Conservation (phyloP, 2,329 filamentous ascomycete species). For the Verticillium zaregamsianum region DNA sequence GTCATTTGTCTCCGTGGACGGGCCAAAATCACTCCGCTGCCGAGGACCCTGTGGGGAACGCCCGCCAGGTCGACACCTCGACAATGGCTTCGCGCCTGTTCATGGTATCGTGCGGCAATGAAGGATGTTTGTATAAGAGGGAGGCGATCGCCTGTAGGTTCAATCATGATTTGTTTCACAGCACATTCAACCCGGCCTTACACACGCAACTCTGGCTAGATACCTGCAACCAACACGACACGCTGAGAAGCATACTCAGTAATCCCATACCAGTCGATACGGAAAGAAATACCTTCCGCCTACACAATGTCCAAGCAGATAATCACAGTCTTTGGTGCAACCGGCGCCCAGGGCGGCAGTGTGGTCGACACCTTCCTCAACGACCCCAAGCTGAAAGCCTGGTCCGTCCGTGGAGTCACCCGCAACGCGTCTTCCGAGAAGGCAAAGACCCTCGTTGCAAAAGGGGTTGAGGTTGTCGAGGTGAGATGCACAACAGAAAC, state of each 20-base stretch:
- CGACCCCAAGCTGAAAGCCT: slow-evolving; percentile 37
- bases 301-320: slow-evolving; percentile 28
- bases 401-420: slow-evolving; percentile 51
- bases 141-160: no score
- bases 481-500: slow-evolving; percentile 19
- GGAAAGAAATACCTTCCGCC: no score
- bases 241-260: no score
- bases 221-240: no score
- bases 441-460: slow-evolving; percentile 35
- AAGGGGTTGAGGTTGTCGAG: slow-evolving; percentile 46
- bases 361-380: slow-evolving; percentile 38
- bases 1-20: neutral
- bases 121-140: no score
- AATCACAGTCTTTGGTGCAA: slow-evolving; percentile 55
- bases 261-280: no score
- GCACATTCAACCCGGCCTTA: no score
- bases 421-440: slow-evolving; percentile 39
- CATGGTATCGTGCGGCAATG: no score
- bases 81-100: no score
- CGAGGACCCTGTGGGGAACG: neutral
- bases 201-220: no score
- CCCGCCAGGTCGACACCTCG: no score
- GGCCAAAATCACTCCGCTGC: neutral
- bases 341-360: slow-evolving; percentile 56
- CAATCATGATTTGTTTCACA: no score